These are phyloP conservation scores for Cercophora sp. DNA, from an alignment of 495 filamentous ascomycete species.

Conservation along the genomic window DNA sequence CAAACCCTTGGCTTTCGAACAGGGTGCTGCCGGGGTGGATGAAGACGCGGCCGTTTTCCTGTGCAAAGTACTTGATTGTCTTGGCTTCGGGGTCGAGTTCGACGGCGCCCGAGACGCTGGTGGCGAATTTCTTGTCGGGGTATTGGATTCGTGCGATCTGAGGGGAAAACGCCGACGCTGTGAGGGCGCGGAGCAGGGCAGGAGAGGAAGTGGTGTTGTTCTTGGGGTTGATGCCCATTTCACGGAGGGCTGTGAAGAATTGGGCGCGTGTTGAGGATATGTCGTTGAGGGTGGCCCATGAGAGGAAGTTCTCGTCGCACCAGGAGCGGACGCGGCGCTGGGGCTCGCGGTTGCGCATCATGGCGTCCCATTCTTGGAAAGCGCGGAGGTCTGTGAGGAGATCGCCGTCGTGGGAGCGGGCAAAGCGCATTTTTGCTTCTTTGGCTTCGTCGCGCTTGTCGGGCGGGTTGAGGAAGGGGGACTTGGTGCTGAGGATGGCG, in stretches of 20 bases:
- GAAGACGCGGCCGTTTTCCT: conserved; percentile 84
- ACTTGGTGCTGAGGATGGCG: conserved; percentile 77
- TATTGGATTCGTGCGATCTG: conserved; percentile 87
- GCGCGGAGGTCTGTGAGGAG: conserved; percentile 80
- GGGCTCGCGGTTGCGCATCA: conserved; percentile 50
- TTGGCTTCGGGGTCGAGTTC: conserved; percentile 89
- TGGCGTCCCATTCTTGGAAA: conserved; percentile 73
- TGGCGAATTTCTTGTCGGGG: conserved; percentile 91
- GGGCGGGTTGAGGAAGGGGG: conserved; percentile 77
- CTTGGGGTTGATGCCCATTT: conserved; percentile 68
- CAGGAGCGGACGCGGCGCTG: conserved; percentile 66
- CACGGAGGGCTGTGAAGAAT: conserved; percentile 79
- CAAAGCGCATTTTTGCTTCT: conserved; percentile 70
- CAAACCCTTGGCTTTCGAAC: conserved; percentile 74
- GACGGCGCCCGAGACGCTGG: conserved; percentile 77
- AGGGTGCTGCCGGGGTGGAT: conserved; percentile 84
- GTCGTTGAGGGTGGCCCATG: conserved; percentile 74
- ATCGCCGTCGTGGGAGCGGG: conserved; percentile 75
- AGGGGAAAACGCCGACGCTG: conserved; percentile 88
- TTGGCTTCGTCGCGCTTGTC: conserved; percentile 79
- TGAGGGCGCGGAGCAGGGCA: conserved; percentile 73
- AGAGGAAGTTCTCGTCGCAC: conserved; percentile 89
- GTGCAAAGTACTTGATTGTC: conserved; percentile 86
- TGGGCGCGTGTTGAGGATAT: conserved; percentile 82
- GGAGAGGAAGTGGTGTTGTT: conserved; percentile 24